Evolutionary conservation across 805 yeast species (phyloP).

Genomic region (Starmerella potacharoeniae): DNA sequence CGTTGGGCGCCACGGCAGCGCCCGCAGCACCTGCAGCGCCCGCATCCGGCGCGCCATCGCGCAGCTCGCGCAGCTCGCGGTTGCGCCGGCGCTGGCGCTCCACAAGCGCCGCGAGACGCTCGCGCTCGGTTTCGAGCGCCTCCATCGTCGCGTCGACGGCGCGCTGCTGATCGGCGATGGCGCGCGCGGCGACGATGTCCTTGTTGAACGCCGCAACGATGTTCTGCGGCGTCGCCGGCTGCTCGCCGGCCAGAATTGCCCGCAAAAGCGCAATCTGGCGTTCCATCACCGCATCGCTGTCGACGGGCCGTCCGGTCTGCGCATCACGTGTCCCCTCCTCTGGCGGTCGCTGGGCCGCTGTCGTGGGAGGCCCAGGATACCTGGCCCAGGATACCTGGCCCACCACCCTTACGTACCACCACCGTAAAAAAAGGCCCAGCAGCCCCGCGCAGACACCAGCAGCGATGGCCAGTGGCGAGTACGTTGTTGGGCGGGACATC

Average conservation of each 20-base stretch:
- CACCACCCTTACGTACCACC: not conserved
- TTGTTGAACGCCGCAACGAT: slow-evolving; percentile 7
- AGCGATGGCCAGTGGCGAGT: slow-evolving; percentile 21
- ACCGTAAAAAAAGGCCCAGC: not conserved
- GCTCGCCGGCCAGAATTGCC: slow-evolving; percentile 6
- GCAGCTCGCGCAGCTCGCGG: not conserved
- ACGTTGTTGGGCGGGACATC: slow-evolving; percentile 23
- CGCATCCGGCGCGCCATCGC: not conserved
- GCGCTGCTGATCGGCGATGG: not conserved
- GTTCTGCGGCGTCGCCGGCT: slow-evolving; percentile 5
- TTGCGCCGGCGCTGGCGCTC: not conserved
- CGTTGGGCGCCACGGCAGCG: not conserved
- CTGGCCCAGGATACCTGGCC: not conserved
- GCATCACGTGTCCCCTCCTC: not conserved
- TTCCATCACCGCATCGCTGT: slow-evolving; percentile 7
- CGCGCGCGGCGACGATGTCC: slow-evolving; percentile 2
- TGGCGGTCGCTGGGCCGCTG: not conserved
- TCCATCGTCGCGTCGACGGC: slow-evolving; percentile 1
- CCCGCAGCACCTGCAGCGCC: not conserved
- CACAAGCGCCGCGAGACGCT: not conserved
- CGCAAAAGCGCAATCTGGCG: slow-evolving; percentile 9
- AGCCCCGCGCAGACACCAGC: not conserved
- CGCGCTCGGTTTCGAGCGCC: not conserved
- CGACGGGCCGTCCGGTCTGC: not conserved
- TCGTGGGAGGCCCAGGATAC: not conserved